Evolutionary conservation across 1,284 basidiomycete genomes (phyloP), one percentile per base, ranked within the genome.

Genomic region (Tilletia caries): DNA sequence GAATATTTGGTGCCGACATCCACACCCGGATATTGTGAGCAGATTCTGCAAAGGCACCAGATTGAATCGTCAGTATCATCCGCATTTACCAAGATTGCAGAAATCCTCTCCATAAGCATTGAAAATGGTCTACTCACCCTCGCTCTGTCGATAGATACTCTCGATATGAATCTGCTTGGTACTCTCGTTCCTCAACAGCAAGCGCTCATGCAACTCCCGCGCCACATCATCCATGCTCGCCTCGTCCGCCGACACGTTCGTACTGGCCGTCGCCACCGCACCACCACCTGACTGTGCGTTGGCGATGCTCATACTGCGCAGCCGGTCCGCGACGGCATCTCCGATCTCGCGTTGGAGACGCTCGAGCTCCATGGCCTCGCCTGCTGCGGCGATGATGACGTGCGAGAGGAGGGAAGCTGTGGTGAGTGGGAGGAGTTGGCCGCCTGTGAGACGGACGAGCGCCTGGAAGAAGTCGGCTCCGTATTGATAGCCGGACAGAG

Each of bases 321-420:
- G 92, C 66, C 95, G 89, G 76, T 94, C 89, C 3, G 94, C 93
- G 20, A 99, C 95, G 3, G 93, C 94, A 73, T 91, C 88, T 4
- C 94, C 94, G 65, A 98, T 92, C 84, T 97, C 94, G 54, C 90
- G 89, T 71, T 98, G 93, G 62, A 98, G 88, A 48, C 95, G 89
- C 80, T 99, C 96, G 91, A 99, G 75, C 83, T 98, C 95, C 78
- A 98, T 90, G 79, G 98, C 97, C 85, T 99, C 95, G 29, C 98
- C 88, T 34, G 98, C 95, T 77, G 92, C 93, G 27, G 93, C 95
- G 67, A 96, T 92, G 74, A 99, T 98, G 43, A 95, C 96, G 82
- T 96, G 93, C n/a, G 95, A 90, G 54, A 99, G 89, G 32, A 98
- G 88, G 82, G 94, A 92, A 34, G 95, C 96, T 18, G 94, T 98